phyloP scores from a whole-genome alignment of 148 eudicot species.

The Camellia japonica region DNA sequence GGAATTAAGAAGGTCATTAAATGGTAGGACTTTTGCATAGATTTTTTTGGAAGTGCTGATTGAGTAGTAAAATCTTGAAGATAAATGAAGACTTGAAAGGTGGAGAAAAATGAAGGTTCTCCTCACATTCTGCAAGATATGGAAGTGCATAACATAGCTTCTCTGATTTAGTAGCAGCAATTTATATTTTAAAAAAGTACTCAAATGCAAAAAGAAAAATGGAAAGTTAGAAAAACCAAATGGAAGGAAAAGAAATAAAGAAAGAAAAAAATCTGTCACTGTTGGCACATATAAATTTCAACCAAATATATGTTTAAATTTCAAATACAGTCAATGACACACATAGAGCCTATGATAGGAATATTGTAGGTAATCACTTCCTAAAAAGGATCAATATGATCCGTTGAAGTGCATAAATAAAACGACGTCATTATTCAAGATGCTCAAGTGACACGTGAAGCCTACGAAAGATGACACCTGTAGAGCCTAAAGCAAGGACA shows the following conservation, averaged over 20 bases:
- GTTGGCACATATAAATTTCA: no score
- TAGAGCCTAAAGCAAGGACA: no score
- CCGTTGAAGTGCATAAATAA: no score
- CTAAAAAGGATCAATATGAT: no score
- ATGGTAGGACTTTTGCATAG: neutral
- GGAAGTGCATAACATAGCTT: neutral
- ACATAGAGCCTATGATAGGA: no score
- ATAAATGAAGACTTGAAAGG: neutral
- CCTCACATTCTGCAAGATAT: neutral
- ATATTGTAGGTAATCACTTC: no score
- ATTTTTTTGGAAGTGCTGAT: neutral
- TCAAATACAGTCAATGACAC: no score
- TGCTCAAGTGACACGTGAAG: no score
- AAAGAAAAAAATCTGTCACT: neutral
- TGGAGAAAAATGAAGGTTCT: neutral
- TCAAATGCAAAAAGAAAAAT: neutral
- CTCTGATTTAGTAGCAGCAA: neutral
- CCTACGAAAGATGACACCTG: no score
- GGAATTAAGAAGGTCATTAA: neutral
- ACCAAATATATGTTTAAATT: no score
- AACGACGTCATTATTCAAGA: no score
- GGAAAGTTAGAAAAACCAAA: neutral
- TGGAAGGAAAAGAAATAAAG: neutral
- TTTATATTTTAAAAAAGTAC: neutral
- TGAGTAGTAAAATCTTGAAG: neutral